These are phyloP conservation scores for Xylaria sp. DNA, from an alignment of 2,329 filamentous ascomycete species.

Conservation along the genomic window DNA sequence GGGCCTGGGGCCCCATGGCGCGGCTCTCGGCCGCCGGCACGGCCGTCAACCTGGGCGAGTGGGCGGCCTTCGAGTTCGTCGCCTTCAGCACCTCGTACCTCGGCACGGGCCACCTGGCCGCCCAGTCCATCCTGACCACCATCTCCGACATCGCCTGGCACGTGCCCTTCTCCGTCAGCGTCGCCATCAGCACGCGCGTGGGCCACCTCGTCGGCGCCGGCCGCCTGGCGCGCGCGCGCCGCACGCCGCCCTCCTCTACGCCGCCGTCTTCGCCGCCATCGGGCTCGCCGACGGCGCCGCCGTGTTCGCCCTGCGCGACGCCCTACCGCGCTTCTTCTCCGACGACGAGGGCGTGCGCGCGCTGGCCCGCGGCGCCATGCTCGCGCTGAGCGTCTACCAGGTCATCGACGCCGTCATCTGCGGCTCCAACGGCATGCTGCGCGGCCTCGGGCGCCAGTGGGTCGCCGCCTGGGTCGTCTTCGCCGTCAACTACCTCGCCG, in stretches of 20 bases:
- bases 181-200: constrained; percentile 46
- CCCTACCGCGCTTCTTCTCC: constrained; percentile 38
- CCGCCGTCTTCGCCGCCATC: constrained; percentile 37
- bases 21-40: constrained; percentile 43
- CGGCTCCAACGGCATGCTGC: constrained; percentile 43
- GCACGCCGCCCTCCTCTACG: constrained; percentile 38
- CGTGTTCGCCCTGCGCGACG: constrained; percentile 37
- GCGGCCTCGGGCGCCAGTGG: constrained; percentile 44
- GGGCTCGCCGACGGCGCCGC: constrained; percentile 40
- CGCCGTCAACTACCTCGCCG: constrained; percentile 41
- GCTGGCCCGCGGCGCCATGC: constrained; percentile 37
- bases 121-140: constrained; percentile 46
- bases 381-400: constrained; percentile 39
- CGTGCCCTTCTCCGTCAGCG: constrained; percentile 46
- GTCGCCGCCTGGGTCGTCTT: constrained; percentile 43
- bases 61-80: constrained; percentile 47
- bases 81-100: constrained; percentile 50
- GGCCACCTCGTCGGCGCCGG: constrained; percentile 47
- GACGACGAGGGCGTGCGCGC: constrained; percentile 35
- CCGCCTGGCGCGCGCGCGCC: constrained; percentile 35
- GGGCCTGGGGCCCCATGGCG: constrained; percentile 46
- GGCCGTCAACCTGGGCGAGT: constrained; percentile 46
- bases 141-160: constrained; percentile 47
- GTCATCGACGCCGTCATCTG: constrained; percentile 40
- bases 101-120: constrained; percentile 45